phyloP scores from a whole-genome alignment of 2,329 filamentous ascomycete species.

The Cladosporium colombiae region DNA sequence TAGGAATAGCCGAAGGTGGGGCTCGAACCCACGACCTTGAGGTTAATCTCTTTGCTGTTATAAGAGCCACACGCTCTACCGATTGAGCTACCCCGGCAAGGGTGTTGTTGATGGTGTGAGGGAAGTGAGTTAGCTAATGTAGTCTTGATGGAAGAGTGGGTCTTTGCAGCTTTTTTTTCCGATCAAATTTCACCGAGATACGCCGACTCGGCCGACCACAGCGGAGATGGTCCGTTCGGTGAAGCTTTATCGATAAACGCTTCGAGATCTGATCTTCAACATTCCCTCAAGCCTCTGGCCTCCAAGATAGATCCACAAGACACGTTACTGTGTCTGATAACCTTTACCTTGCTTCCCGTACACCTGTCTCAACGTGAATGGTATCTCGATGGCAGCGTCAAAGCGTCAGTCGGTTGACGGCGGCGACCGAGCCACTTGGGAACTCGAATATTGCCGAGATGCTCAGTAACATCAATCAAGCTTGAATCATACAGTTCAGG shows the following conservation, averaged over 20 bases:
- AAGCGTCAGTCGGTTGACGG: neutral
- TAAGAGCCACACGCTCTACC: neutral
- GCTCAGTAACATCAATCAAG: neutral
- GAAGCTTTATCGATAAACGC: neutral
- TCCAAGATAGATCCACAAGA: neutral
- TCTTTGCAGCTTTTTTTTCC: neutral
- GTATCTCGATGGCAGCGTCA: neutral
- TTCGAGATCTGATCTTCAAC: neutral
- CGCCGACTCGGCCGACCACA: neutral
- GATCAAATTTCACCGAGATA: neutral
- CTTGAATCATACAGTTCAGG: neutral
- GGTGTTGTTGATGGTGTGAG: neutral
- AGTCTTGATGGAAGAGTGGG: neutral
- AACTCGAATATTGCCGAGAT: neutral
- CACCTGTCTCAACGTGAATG: neutral
- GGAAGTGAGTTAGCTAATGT: neutral
- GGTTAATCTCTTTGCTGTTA: neutral
- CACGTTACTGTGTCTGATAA: neutral
- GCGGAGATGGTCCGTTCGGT: neutral
- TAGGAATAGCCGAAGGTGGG: neutral
- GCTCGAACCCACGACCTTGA: neutral
- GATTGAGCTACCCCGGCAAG: neutral
- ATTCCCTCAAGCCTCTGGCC: neutral
- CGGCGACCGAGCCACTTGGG: neutral
- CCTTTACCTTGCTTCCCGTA: neutral